Percentiles rank a stretch among this genome's conserved stretches.
Evolutionary conservation across 2,329 filamentous ascomycete genomes (phyloP).

Genomic region (Lachnum nothofagi): DNA sequence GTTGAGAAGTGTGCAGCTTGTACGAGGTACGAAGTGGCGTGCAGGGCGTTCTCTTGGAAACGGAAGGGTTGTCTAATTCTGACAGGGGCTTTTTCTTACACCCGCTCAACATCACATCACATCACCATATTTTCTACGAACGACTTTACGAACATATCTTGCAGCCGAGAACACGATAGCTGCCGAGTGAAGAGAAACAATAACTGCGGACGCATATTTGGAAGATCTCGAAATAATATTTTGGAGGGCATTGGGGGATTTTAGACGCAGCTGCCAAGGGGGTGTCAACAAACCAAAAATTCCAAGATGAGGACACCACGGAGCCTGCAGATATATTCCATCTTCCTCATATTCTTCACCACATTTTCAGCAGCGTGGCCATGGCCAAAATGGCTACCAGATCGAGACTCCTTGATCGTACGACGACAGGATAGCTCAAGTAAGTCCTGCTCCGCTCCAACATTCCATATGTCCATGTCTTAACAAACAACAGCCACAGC

Average conservation of each 20-base stretch:
- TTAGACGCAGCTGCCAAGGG: neutral
- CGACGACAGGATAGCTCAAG: conserved; percentile 41
- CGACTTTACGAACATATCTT: neutral
- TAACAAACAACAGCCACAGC: conserved; percentile 10
- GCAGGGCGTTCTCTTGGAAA: conserved; percentile 12
- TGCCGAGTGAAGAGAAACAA: neutral
- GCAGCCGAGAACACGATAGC: neutral
- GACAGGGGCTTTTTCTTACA: conserved; percentile 10
- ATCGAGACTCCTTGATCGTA: conserved; percentile 45
- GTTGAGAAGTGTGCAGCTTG: neutral
- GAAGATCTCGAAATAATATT: no score
- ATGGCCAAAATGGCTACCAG: conserved; percentile 53
- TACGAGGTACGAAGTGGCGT: no score
- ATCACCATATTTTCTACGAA: conserved; percentile 1
- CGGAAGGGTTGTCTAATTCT: conserved; percentile 3
- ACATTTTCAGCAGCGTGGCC: conserved; percentile 40
- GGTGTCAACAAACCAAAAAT: conserved; percentile 26
- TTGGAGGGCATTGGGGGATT: conserved; percentile 1
- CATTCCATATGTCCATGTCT: neutral
- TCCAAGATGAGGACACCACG: conserved; percentile 46
- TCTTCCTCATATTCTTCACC: conserved; percentile 48
- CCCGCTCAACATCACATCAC: conserved; percentile 1
- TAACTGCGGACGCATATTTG: neutral
- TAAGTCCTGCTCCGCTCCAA: conserved; percentile 9
- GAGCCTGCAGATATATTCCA: conserved; percentile 43